Base-by-base conservation (phyloP, 2,329 filamentous ascomycete species). In the Talaromyces sp. region DNA sequence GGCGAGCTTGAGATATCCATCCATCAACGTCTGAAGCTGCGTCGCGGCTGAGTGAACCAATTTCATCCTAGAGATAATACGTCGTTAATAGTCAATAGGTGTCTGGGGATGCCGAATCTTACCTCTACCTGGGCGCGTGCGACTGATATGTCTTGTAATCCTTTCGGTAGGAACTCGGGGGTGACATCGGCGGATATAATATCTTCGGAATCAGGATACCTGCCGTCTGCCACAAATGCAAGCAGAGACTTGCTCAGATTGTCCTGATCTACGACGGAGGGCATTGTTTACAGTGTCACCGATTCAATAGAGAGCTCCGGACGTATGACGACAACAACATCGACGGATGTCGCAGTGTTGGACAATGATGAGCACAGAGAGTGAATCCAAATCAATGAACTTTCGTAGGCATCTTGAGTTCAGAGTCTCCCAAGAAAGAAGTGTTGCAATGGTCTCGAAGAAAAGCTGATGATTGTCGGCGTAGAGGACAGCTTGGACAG, bases 1-100 rank as follows among this genome's bases (percentile, higher is more conserved):
- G 86, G 75, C 91, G 91, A 55, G 93, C 92, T 74, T 95, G 91
- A 58, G 83, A 79, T 62, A 96, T 90, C 93, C 93, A 98, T 58
- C 88, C 85, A 71, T 92, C 89, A 58, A 96, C 89, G 70, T 96
- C 89, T 42, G 88, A 85, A 62, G 88, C 89, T 18, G 87, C 89
- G 67, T 92, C 87, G 71, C 87, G 85, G 75, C 93, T 96, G 65
- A 95, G 85, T 23, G 80, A 76, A 67, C 88, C 88, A 63, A 98
- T 89, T 69, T 96, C 88, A 64, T 83, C 77, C 87, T 90, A 69
- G 54, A 46, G 16, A 35, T 40, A 39, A 42, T 16, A 11, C 5
- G 21, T 18, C 1, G 37, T 56, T 42, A 58, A 35, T 44, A 2
- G 23, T 40, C 18, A 23, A 5, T 37, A 25, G 18, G n/a, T 33